A percentile compares a stretch with the other conserved stretches of the same genome.
Evolutionary conservation across 2,329 filamentous ascomycete genomes (phyloP).

Genomic region (Daldinia eschscholtzii): DNA sequence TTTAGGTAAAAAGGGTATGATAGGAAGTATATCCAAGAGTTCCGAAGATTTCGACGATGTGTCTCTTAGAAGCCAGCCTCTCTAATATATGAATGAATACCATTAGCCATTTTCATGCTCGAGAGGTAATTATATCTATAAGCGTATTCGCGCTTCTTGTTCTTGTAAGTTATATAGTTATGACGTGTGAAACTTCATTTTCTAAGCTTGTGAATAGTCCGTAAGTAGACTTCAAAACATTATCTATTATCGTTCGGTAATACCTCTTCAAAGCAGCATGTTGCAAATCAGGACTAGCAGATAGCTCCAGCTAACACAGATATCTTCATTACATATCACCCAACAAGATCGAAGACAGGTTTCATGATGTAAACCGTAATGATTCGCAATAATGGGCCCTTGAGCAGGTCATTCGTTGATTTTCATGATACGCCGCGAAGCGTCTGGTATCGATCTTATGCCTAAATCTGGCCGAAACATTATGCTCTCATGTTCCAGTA

Average conservation of each 20-base stretch:
- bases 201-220: background rate
- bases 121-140: background rate
- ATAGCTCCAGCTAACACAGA: background rate
- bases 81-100: background rate
- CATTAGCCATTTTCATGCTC: background rate
- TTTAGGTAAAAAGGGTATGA: background rate
- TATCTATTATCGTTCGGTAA: background rate
- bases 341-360: background rate
- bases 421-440: constrained; percentile 15
- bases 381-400: constrained; percentile 13
- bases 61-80: constrained; percentile 13
- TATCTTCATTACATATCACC: background rate
- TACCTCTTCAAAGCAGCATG: background rate
- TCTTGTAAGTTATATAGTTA: background rate
- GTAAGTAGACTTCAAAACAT: background rate
- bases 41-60: constrained; percentile 48
- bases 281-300: background rate
- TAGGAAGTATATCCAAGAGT: background rate
- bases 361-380: constrained; percentile 3
- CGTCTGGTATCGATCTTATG: constrained; percentile 20
- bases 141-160: background rate
- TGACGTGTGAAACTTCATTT: background rate
- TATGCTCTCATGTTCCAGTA: constrained; percentile 30
- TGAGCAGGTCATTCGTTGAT: constrained; percentile 20
- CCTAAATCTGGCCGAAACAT: constrained; percentile 22